These are phyloP conservation scores for Ustilago sp. DNA, from an alignment of 1,284 basidiomycete species.

Conservation along the genomic window DNA sequence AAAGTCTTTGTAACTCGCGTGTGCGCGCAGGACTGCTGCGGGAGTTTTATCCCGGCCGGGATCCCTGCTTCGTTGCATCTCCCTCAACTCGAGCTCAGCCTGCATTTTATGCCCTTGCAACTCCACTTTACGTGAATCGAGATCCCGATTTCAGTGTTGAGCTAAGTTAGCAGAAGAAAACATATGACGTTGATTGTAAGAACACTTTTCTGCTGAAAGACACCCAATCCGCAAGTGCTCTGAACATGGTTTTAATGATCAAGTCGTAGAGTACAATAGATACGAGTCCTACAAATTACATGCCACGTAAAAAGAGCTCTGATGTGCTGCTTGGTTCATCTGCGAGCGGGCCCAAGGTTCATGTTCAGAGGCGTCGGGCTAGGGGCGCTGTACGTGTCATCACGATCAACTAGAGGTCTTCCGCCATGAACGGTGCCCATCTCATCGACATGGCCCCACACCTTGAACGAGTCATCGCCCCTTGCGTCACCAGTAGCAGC, in stretches of 20 bases:
- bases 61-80: too few relatives aligned
- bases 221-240: neutral
- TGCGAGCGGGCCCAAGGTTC: conserved; percentile 29
- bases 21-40: too few relatives aligned
- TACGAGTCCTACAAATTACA: neutral
- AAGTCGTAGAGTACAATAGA: conserved; percentile 12
- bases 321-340: neutral
- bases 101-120: conserved; percentile 2
- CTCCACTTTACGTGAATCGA: neutral
- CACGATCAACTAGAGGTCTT: conserved; percentile 52
- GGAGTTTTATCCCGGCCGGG: too few relatives aligned
- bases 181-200: too few relatives aligned
- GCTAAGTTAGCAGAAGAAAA: too few relatives aligned
- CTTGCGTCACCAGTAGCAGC: conserved; percentile 9
- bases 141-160: neutral
- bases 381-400: conserved; percentile 62
- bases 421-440: conserved; percentile 62
- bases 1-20: too few relatives aligned
- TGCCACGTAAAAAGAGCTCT: neutral
- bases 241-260: neutral
- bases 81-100: neutral
- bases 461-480: conserved; percentile 43
- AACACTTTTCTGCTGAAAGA: neutral
- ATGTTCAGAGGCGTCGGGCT: conserved; percentile 58
- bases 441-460: conserved; percentile 56